These are phyloP conservation scores for Pittosporum tobira DNA, from an alignment of 129 eudicot species.

Conservation along the genomic window DNA sequence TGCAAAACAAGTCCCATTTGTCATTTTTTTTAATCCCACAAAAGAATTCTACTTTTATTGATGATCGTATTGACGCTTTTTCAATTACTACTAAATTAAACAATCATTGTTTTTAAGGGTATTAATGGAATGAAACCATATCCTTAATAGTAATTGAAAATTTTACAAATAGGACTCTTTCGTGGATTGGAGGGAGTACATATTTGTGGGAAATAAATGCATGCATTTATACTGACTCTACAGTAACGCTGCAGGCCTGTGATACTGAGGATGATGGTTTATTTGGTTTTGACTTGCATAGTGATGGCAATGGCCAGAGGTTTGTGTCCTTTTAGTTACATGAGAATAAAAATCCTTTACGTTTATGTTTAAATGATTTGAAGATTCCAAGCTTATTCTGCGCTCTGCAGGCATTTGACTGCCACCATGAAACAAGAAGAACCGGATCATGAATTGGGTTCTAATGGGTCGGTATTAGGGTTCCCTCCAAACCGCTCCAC, in stretches of 20 bases:
- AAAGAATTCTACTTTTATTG: no score
- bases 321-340: conserved; percentile 12
- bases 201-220: not conserved
- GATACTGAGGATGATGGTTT: conserved; percentile 76
- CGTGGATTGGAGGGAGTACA: no score
- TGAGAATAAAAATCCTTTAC: conserved; percentile 1
- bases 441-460: conserved; percentile 30
- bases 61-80: no score
- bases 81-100: no score
- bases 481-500: conserved; percentile 47
- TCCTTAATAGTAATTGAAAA: no score
- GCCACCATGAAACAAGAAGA: conserved; percentile 39
- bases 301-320: conserved; percentile 88
- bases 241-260: conserved; percentile 44
- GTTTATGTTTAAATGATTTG: not conserved
- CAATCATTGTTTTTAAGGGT: no score
- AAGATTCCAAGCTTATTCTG: conserved; percentile 1
- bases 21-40: no score
- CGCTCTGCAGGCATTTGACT: conserved; percentile 59
- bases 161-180: no score
- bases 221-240: conserved; percentile 4
- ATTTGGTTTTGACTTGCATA: conserved; percentile 84
- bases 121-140: no score
- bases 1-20: no score
- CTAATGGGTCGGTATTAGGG: conserved; percentile 55